Conservation (phyloP, 2,329 filamentous ascomycete genomes). For the Elsinoe arachidis region DNA sequence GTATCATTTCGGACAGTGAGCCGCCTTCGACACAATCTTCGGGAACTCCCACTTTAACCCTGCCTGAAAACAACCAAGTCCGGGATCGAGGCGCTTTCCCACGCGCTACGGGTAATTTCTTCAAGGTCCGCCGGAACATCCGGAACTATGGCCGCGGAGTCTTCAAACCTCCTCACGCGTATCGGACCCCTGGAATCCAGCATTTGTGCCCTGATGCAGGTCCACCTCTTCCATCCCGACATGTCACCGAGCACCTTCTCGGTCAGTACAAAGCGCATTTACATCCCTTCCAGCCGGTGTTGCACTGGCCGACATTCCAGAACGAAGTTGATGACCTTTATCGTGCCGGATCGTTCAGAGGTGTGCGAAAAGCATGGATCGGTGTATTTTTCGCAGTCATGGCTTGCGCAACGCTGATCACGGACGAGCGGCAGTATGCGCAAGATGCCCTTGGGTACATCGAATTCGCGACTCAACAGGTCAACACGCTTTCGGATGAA, state of each 20-base stretch:
- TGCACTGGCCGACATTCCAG: slow-evolving; percentile 82
- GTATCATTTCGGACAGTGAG: slow-evolving; percentile 48
- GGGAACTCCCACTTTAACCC: slow-evolving; percentile 23
- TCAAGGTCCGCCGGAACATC: slow-evolving; percentile 63
- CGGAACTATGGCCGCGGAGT: slow-evolving; percentile 67
- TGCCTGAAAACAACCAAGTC: slow-evolving; percentile 31
- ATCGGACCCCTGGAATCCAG: slow-evolving; percentile 47
- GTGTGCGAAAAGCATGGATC: slow-evolving; percentile 60
- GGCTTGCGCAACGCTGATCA: slow-evolving; percentile 72
- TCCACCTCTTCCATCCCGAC: slow-evolving; percentile 55
- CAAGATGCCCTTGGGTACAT: slow-evolving; percentile 25
- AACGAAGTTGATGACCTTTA: slow-evolving; percentile 71
- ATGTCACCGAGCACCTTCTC: slow-evolving; percentile 62
- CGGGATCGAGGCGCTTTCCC: slow-evolving; percentile 36
- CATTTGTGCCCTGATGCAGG: slow-evolving; percentile 34
- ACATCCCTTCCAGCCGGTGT: slow-evolving; percentile 72
- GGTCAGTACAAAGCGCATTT: slow-evolving; percentile 66
- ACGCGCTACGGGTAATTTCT: slow-evolving; percentile 53
- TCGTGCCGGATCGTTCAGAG: slow-evolving; percentile 50
- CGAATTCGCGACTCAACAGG: slow-evolving; percentile 32
- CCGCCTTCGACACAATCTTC: slow-evolving; percentile 34
- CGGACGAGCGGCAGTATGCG: slow-evolving; percentile 58
- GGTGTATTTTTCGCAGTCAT: slow-evolving; percentile 76
- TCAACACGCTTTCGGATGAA: slow-evolving; percentile 76
- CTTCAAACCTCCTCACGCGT: slow-evolving; percentile 66